Percentiles rank a stretch among this genome's conserved stretches.
phyloP scores from a whole-genome alignment of 805 yeast genomes.

The Kazachstania bromeliacearum region DNA sequence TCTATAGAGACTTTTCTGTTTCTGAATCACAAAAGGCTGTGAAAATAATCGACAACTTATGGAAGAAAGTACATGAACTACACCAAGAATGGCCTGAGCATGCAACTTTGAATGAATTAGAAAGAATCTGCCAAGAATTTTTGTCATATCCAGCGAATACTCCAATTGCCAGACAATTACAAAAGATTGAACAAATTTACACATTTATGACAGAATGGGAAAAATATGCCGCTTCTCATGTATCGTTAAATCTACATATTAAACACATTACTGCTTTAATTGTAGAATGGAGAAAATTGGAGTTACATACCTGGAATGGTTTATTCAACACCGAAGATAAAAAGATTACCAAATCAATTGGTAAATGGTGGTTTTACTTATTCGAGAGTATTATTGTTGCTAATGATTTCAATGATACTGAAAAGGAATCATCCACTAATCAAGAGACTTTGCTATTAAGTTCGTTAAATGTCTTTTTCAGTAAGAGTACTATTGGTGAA shows the following conservation, averaged over 20 bases:
- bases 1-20: slow-evolving; percentile 56
- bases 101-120: slow-evolving; percentile 67
- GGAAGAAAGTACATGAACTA: slow-evolving; percentile 38
- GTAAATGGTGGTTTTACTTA: slow-evolving; percentile 87
- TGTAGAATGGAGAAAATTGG: slow-evolving; percentile 86
- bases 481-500: slow-evolving; percentile 73
- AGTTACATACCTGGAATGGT: slow-evolving; percentile 75
- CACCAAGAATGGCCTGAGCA: slow-evolving; percentile 87
- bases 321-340: slow-evolving; percentile 59
- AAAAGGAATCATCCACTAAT: slow-evolving; percentile 8
- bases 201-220: slow-evolving; percentile 88
- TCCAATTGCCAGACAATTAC: slow-evolving; percentile 69
- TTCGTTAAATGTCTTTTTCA: slow-evolving; percentile 65
- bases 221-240: slow-evolving; percentile 74
- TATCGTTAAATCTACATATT: slow-evolving; percentile 48
- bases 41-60: slow-evolving; percentile 35
- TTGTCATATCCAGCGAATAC: slow-evolving; percentile 50
- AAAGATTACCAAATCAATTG: slow-evolving; percentile 39
- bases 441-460: slow-evolving; percentile 31
- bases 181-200: slow-evolving; percentile 79
- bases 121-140: slow-evolving; percentile 56
- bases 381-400: slow-evolving; percentile 68
- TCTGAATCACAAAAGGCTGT: slow-evolving; percentile 56
- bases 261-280: slow-evolving; percentile 56
- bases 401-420: slow-evolving; percentile 26